Evolutionary conservation across 495 filamentous ascomycete species (phyloP), one percentile per base, ranked within the genome.

Genomic region (Lophium mytilinum): DNA sequence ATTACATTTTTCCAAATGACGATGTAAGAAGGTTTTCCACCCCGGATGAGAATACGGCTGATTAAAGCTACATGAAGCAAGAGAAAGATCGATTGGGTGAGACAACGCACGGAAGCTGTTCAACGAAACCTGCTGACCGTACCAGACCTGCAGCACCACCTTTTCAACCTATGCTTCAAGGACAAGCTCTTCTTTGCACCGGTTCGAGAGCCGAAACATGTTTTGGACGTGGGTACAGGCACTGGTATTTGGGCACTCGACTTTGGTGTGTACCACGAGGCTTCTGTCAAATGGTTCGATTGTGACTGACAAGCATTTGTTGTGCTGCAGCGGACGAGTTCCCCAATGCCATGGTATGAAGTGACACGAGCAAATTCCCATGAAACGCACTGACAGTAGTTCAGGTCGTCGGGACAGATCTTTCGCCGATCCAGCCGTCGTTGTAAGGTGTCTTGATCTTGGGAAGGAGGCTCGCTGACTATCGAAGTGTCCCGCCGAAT

Each of bases 61-160:
- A 12, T 62, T 39, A 60, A 51, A 46, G 17, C 12, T 34, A 40
- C 15, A 14, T 30, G 15, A 15, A 71, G 68, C 57, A 46, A 45
- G 71, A 73, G 55, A 70, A 59, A 30, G 72, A 74, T 49, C 70
- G 71, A 41, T 12, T 56, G 24, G 47, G 59, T 62, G 24, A 39
- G 42, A 33, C n/a, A 37, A 15, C 30, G 10, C 18, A 33, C 9
- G 6, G 52, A 46, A 54, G 5, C n/a, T 5, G 17, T 21, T 34
- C 6, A 14, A 21, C 15, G 15, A 48, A 17, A 17, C 33, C 21
- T 24, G 14, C 19, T 48, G 45, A 48, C 52, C 12, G 12, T 33
- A 21, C 9, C 15, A 21, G 83, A 86, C 67, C 79, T 85, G 66
- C 83, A 85, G 65, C 82, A 86, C 66, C 71, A 78, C 36, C 74